A percentile compares a stretch with the other conserved stretches of the same genome.
Conservation (phyloP, 495 filamentous ascomycete genomes). For the Trichoderma parareesei region DNA sequence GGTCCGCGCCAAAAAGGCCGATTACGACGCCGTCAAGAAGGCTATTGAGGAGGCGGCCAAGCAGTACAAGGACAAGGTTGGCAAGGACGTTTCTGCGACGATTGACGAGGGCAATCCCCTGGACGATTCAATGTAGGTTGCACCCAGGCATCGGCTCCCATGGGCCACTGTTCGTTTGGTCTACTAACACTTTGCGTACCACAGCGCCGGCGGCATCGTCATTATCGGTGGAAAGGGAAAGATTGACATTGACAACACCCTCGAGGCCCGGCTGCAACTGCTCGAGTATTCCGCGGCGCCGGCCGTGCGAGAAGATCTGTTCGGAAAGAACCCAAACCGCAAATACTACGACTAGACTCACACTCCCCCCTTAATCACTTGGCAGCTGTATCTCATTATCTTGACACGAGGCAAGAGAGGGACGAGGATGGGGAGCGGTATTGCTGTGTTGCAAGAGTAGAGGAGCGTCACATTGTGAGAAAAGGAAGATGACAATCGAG, state of each 20-base stretch:
- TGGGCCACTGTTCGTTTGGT: constrained; percentile 3
- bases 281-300: constrained; percentile 80
- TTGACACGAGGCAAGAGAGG: neutral
- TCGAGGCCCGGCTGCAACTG: constrained; percentile 82
- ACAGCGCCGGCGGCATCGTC: constrained; percentile 72
- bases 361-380: neutral
- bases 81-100: constrained; percentile 49
- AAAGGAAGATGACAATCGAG: constrained; percentile 21
- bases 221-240: constrained; percentile 80
- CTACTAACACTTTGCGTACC: neutral
- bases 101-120: constrained; percentile 74
- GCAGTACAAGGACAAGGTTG: constrained; percentile 71
- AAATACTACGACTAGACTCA: constrained; percentile 72
- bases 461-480: neutral
- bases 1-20: constrained; percentile 69
- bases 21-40: constrained; percentile 62
- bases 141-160: neutral
- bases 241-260: constrained; percentile 98
- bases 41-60: constrained; percentile 64
- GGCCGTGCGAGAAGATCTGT: constrained; percentile 72
- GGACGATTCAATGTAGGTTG: constrained; percentile 76
- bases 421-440: neutral
- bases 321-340: constrained; percentile 87
- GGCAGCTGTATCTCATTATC: constrained; percentile 5
- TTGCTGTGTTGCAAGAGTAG: neutral